Conservation (phyloP, 2,329 filamentous ascomycete species). For the Colletotrichum chlorophyti region DNA sequence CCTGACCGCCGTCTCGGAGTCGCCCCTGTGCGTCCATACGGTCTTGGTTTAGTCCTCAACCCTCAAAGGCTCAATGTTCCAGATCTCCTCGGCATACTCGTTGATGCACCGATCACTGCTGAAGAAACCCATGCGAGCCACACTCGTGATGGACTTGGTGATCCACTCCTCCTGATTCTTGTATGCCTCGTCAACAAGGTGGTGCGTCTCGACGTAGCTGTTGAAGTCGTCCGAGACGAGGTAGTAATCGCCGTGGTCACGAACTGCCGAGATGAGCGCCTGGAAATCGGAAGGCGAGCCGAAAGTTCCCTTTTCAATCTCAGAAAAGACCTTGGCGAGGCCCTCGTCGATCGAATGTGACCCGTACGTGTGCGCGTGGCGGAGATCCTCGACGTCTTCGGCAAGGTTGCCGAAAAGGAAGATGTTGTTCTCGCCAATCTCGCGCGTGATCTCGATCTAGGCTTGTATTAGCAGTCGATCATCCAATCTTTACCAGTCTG, state of each 20-base stretch:
- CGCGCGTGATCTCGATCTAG: constrained; percentile 93
- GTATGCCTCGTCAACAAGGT: constrained; percentile 90
- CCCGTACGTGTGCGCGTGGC: constrained; percentile 87
- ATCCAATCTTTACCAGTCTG: constrained; percentile 21
- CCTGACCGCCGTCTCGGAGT: too few species aligned
- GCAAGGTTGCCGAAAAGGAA: constrained; percentile 97
- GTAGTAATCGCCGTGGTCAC: constrained; percentile 96
- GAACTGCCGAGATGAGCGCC: constrained; percentile 84
- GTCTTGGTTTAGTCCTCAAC: constrained; percentile 45
- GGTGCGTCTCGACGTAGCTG: constrained; percentile 90
- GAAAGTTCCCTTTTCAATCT: constrained; percentile 82
- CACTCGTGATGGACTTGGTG: constrained; percentile 85
- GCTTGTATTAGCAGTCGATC: constrained; percentile 19
- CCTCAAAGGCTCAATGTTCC: constrained; percentile 88
- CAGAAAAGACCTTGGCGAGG: constrained; percentile 81
- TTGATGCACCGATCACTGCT: constrained; percentile 93
- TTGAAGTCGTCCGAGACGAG: constrained; percentile 97
- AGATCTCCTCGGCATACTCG: constrained; percentile 96
- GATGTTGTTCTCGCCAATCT: constrained; percentile 96
- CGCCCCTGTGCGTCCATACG: too few species aligned
- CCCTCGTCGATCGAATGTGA: constrained; percentile 78
- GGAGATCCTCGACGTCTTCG: constrained; percentile 95
- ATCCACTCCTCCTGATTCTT: constrained; percentile 92
- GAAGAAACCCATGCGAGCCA: constrained; percentile 97
- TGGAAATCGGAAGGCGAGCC: constrained; percentile 80